phyloP scores from a whole-genome alignment of 306 rosid species.

The Malus asiatica region DNA sequence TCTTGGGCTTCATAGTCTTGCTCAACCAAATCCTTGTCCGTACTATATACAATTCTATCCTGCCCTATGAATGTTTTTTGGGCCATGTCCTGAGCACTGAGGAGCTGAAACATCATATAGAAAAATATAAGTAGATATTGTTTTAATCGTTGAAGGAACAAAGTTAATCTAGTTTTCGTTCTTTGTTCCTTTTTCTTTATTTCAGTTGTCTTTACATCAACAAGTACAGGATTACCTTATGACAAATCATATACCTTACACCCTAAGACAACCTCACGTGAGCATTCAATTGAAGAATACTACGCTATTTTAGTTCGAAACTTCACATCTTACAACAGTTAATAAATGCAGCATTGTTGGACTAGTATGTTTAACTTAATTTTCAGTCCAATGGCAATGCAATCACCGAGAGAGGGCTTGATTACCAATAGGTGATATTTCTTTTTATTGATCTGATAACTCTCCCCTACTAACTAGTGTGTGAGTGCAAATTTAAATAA shows the following conservation, averaged over 20 bases:
- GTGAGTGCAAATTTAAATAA: not conserved
- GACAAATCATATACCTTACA: not conserved
- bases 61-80: constrained; percentile 72
- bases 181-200: not conserved
- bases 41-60: constrained; percentile 89
- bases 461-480: not conserved
- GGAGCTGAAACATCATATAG: constrained; percentile 46
- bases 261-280: not conserved
- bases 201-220: not conserved
- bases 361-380: not conserved
- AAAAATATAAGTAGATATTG: not conserved
- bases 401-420: not conserved
- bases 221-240: not conserved
- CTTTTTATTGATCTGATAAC: not conserved
- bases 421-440: not conserved
- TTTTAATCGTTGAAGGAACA: not conserved
- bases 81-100: constrained; percentile 92
- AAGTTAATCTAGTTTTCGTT: not conserved
- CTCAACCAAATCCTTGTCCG: constrained; percentile 84
- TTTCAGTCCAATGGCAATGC: not conserved
- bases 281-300: not conserved
- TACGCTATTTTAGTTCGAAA: not conserved
- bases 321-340: not conserved
- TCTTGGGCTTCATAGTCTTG: constrained; percentile 75
- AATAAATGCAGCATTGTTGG: not conserved